phyloP scores from a whole-genome alignment of 2,329 filamentous ascomycete species.

The Apiospora aurea region DNA sequence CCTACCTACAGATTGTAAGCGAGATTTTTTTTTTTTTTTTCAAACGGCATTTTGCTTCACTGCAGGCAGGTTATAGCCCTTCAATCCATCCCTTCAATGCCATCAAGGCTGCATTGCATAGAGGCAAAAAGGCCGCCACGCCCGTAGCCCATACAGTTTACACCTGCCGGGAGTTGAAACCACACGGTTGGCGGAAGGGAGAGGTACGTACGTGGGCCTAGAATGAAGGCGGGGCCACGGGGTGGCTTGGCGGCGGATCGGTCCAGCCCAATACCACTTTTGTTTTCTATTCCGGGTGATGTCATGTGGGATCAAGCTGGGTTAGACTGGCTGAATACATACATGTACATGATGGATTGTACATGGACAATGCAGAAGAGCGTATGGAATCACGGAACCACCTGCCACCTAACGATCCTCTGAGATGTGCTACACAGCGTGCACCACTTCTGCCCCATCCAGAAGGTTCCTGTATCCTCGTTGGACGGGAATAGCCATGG shows the following conservation, averaged over 20 bases:
- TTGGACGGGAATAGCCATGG: not conserved
- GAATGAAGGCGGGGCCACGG: not conserved
- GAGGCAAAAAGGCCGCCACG: not conserved
- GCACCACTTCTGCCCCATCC: not conserved
- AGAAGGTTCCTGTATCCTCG: not conserved
- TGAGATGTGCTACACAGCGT: slow-evolving; percentile 31
- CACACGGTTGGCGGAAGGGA: not conserved
- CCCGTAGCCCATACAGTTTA: not conserved
- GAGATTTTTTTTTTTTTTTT: not conserved
- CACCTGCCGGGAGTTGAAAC: slow-evolving; percentile 2
- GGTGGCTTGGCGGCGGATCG: slow-evolving; percentile 14
- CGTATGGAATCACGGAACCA: too few relatives aligned
- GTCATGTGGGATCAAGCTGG: slow-evolving; percentile 10
- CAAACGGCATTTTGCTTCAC: not conserved
- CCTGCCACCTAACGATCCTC: not conserved
- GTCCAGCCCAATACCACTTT: slow-evolving; percentile 10
- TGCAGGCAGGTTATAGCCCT: not conserved
- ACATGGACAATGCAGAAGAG: not conserved
- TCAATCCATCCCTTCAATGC: not conserved
- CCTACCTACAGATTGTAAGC: not conserved
- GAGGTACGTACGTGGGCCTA: not conserved
- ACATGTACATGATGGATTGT: too few relatives aligned
- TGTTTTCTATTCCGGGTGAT: slow-evolving; percentile 6
- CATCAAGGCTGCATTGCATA: not conserved
- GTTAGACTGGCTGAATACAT: not conserved